Base-by-base conservation (phyloP, 495 filamentous ascomycete genomes). In the Friedmanniomyces endolithicus region DNA sequence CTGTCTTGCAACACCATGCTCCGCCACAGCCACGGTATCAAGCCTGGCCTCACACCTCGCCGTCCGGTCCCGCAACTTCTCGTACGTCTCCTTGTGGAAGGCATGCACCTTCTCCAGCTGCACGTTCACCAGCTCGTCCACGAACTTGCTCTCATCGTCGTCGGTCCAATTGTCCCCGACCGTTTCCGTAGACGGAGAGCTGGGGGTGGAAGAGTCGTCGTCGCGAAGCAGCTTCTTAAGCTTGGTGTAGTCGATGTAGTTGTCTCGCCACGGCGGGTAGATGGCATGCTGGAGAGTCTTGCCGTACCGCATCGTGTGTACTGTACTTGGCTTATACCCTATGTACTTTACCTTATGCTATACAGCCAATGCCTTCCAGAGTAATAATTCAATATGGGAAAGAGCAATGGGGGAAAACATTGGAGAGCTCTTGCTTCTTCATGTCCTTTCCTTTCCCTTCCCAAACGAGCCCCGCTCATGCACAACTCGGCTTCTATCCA, bases 231-330 rank as follows among this genome's bases (percentile, higher is more conserved):
- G 78, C 52, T 76, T 74, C 74, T 98, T 97, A 45, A 98, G 80
- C 74, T 90, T 94, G 57, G 75, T 71, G 65, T 98, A 98, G 69
- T 97, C 92, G 63, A 98, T 87, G 72, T 98, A 98, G 56, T 90
- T 78, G 61, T 82, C 83, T 65, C 81, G 83, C 94, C 94, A 98
- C 59, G 94, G 90, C 50, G 80, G 71, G 66, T 98, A 92, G 57
- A 86, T 77, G 11, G 87, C 82, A 56, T 78, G 78, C 48, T 79
- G 78, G 40, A 98, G 79, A 23, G 86, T 94, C 72, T 80, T 88
- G 40, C 90, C 92, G 74, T 95, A 98, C 56, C 86, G 83, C 92
- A 98, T 98, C 16, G n/a, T n/a, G n/a, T n/a, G n/a, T n/a, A n/a
- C n/a, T n/a, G n/a, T n/a, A n/a, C n/a, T n/a, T n/a, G n/a, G n/a